These are phyloP conservation scores for Ceratobasidium sp. DNA, from an alignment of 1,284 basidiomycete species.

Conservation along the genomic window DNA sequence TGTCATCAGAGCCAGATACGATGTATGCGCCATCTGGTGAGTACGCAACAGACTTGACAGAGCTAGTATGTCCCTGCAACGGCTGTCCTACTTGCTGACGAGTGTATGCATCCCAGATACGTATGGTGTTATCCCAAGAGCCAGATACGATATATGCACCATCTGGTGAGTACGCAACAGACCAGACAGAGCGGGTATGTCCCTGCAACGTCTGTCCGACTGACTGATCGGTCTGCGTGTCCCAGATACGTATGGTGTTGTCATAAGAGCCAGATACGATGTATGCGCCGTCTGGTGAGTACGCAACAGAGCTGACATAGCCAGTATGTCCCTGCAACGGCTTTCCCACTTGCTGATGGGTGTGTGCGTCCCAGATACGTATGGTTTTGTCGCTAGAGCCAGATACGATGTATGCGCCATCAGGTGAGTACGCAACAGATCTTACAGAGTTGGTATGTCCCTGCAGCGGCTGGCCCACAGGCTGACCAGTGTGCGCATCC, in stretches of 20 bases:
- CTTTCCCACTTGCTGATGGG: not conserved
- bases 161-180: not conserved
- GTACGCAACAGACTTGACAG: no score
- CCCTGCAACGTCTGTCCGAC: not conserved
- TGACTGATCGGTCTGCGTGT: no score
- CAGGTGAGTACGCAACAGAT: no score
- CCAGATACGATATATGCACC: not conserved
- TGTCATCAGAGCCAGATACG: no score
- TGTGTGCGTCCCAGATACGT: constrained; percentile 42
- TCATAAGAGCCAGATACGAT: not conserved
- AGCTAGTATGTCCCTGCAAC: constrained; percentile 49
- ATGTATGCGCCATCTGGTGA: no score
- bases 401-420: constrained; percentile 30
- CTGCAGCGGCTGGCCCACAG: no score
- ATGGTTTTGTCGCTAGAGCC: constrained; percentile 44
- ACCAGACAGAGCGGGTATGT: not conserved
- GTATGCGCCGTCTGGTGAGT: constrained; percentile 60
- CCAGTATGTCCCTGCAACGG: constrained; percentile 55
- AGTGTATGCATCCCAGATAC: no score
- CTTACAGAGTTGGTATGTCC: no score
- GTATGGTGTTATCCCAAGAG: no score
- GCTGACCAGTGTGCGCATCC: no score
- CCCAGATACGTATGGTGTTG: not conserved
- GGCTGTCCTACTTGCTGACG: not conserved
- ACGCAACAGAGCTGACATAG: constrained; percentile 61